Percentiles rank a stretch among this genome's conserved stretches.
Evolutionary conservation across 1,284 basidiomycete species (phyloP).

Genomic region (Ganoderma resinaceum): DNA sequence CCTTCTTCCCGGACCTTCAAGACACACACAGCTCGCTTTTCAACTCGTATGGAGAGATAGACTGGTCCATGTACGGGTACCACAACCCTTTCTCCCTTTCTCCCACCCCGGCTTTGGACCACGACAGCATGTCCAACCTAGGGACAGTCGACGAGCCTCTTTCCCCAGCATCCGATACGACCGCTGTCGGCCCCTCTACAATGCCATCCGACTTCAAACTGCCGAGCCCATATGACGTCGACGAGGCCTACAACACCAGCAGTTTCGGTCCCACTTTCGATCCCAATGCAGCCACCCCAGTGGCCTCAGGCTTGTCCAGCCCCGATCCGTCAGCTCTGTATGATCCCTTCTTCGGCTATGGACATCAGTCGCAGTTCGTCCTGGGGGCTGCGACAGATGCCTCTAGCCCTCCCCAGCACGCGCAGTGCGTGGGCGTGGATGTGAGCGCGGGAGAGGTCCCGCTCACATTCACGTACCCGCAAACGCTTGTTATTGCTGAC

Average conservation of each 20-base stretch:
- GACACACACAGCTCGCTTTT: not conserved
- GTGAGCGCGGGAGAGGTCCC: not conserved
- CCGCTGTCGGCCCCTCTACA: not conserved
- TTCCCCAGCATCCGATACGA: not conserved
- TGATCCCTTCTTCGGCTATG: not conserved
- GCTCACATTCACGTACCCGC: slow-evolving; percentile 3
- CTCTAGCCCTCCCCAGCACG: not conserved
- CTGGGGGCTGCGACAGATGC: not conserved
- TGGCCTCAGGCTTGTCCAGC: not conserved
- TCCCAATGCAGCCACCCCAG: not conserved
- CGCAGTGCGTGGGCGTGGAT: not conserved
- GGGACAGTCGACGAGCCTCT: not conserved
- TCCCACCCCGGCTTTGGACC: not conserved
- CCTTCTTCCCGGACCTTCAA: not conserved
- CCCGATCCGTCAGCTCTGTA: not conserved
- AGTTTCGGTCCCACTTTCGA: not conserved
- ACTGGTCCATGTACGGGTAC: not conserved
- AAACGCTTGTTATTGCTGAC: not conserved
- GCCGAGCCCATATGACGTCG: not conserved
- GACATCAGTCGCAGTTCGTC: not conserved
- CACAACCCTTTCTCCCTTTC: not conserved
- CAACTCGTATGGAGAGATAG: not conserved
- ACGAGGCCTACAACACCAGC: not conserved
- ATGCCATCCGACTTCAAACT: not conserved
- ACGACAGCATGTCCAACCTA: not conserved